Evolutionary conservation across 2,329 filamentous ascomycete species (phyloP).

Genomic region (Malbranchea cinnamomea): DNA sequence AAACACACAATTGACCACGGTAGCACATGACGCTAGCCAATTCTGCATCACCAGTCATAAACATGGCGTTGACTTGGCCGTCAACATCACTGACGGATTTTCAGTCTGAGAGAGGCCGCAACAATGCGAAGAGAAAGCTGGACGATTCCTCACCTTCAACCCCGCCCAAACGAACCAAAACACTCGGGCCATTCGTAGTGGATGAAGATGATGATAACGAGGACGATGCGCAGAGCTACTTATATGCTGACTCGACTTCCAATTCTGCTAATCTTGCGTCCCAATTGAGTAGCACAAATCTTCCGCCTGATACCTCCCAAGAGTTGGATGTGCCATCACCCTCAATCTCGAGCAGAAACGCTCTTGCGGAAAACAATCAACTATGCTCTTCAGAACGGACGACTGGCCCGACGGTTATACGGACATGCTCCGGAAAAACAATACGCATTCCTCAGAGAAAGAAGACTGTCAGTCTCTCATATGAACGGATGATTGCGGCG

Average conservation of each 20-base stretch:
- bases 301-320: no score
- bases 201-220: constrained; percentile 27
- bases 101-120: no score
- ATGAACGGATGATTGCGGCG: constrained; percentile 39
- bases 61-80: no score
- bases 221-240: constrained; percentile 11
- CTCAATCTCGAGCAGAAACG: no score
- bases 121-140: constrained; percentile 27
- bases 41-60: no score
- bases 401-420: constrained; percentile 20
- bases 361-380: constrained; percentile 4
- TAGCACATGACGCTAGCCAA: no score
- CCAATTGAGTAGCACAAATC: no score
- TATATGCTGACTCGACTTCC: constrained; percentile 6
- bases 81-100: no score
- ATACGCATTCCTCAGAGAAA: constrained; percentile 31
- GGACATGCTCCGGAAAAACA: constrained; percentile 34
- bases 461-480: constrained; percentile 25
- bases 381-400: constrained; percentile 7
- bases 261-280: neutral
- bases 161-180: constrained; percentile 27
- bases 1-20: no score
- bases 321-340: no score
- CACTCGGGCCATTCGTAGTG: constrained; percentile 27
- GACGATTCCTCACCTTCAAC: constrained; percentile 10